phyloP scores from a whole-genome alignment of 768 basidiomycete species.

The Cystoderma amianthinum region DNA sequence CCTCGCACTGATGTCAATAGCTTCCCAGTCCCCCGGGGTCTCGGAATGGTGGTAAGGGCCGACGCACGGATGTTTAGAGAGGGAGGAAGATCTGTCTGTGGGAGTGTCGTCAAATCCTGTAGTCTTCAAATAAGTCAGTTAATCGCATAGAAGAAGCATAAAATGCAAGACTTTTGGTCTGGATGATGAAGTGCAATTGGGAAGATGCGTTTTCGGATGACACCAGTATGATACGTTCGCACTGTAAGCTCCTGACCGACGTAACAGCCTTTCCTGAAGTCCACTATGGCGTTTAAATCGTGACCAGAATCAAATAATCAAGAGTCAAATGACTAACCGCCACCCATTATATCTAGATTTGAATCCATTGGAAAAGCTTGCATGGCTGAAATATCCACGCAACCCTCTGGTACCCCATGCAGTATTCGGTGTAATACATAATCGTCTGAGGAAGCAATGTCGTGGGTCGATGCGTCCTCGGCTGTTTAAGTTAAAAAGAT shows the following conservation, averaged over 20 bases:
- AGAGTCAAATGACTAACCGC: constrained; percentile 46
- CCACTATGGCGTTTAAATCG: constrained; percentile 46
- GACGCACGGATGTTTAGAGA: constrained; percentile 28
- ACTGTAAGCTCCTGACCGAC: constrained; percentile 97
- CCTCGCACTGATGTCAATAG: constrained; percentile 54
- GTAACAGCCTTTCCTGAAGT: constrained; percentile 97
- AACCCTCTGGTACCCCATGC: constrained; percentile 86
- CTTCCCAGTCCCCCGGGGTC: constrained; percentile 70
- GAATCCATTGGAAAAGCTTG: constrained; percentile 91
- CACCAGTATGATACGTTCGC: constrained; percentile 91
- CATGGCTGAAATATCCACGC: constrained; percentile 64
- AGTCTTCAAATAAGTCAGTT: neutral
- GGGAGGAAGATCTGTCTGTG: constrained; percentile 17
- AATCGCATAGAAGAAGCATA: neutral
- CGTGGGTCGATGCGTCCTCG: constrained; percentile 48
- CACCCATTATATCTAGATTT: constrained; percentile 93
- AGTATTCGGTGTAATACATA: constrained; percentile 77
- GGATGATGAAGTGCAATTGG: constrained; percentile 59
- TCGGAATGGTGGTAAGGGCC: constrained; percentile 28
- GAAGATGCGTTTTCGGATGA: constrained; percentile 82
- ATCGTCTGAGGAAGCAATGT: constrained; percentile 40
- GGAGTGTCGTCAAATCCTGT: constrained; percentile 2
- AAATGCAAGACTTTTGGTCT: constrained; percentile 22
- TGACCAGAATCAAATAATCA: no score
- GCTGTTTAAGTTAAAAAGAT: constrained; percentile 26